Conservation (phyloP, 2,329 filamentous ascomycete species). For the Penicillium sp. region DNA sequence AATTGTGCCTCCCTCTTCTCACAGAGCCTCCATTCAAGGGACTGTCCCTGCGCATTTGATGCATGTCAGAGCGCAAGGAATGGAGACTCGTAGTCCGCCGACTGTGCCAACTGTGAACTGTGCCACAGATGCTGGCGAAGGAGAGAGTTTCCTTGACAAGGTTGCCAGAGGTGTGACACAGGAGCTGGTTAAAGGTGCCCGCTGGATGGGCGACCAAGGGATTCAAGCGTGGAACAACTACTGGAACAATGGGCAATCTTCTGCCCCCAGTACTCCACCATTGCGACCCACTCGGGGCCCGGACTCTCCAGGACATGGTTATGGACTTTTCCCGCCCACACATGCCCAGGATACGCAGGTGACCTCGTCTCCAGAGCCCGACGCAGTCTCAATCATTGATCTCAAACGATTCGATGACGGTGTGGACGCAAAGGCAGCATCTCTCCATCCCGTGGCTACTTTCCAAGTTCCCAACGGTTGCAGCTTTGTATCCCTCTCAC, state of each 20-base stretch:
- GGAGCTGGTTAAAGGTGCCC: slow-evolving; percentile 50
- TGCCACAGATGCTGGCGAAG: slow-evolving; percentile 49
- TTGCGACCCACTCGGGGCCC: slow-evolving; percentile 34
- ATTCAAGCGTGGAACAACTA: slow-evolving; percentile 54
- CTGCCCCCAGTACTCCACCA: slow-evolving; percentile 24
- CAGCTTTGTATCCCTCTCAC: slow-evolving; percentile 52
- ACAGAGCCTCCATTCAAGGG: slow-evolving; percentile 43
- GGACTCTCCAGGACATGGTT: slow-evolving; percentile 34
- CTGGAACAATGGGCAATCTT: slow-evolving; percentile 47
- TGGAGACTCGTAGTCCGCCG: slow-evolving; percentile 46
- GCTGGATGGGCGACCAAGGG: slow-evolving; percentile 53
- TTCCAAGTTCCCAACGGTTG: slow-evolving; percentile 53
- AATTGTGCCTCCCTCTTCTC: slow-evolving; percentile 44
- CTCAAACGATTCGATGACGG: slow-evolving; percentile 46
- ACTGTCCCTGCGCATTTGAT: slow-evolving; percentile 40
- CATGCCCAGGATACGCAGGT: slow-evolving; percentile 46
- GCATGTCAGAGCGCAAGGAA: slow-evolving; percentile 40
- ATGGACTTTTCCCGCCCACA: slow-evolving; percentile 48
- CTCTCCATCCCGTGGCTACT: slow-evolving; percentile 43
- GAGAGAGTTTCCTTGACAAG: slow-evolving; percentile 50
- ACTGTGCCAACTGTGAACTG: slow-evolving; percentile 46
- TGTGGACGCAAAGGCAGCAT: slow-evolving; percentile 35
- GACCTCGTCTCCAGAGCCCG: slow-evolving; percentile 40
- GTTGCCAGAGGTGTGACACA: slow-evolving; percentile 53
- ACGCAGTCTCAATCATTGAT: slow-evolving; percentile 50